These are phyloP conservation scores for Tremellales sp. DNA, from an alignment of 1,284 basidiomycete genomes.

Conservation along the genomic window DNA sequence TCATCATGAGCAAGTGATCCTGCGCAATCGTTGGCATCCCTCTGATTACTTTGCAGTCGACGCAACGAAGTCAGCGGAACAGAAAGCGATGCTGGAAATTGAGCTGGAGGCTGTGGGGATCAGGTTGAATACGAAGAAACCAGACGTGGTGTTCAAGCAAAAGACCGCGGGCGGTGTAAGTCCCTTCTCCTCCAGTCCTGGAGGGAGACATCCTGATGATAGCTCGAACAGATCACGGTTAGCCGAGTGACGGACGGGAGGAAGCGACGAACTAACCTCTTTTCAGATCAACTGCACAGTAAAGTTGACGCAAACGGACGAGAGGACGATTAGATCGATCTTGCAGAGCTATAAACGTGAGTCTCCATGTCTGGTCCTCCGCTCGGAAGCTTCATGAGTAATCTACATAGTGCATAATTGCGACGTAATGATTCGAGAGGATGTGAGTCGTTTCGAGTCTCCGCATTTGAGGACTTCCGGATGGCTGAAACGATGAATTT, in stretches of 20 bases:
- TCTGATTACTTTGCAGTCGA: conserved; percentile 58
- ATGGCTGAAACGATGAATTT: conserved; percentile 8
- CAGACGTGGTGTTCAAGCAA: conserved; percentile 68
- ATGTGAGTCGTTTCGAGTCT: conserved; percentile 56
- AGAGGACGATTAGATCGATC: conserved; percentile 89
- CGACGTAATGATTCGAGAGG: conserved; percentile 94
- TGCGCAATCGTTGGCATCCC: conserved; percentile 60
- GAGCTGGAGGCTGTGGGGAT: conserved; percentile 97
- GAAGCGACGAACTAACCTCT: conserved; percentile 12
- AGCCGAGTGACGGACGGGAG: conserved; percentile 11
- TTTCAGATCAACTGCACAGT: conserved; percentile 78
- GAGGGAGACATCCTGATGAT: neutral
- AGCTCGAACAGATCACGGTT: conserved; percentile 55
- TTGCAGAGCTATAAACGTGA: conserved; percentile 69
- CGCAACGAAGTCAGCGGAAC: conserved; percentile 93
- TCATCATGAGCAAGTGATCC: conserved; percentile 80
- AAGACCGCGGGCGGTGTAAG: conserved; percentile 86
- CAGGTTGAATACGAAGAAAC: conserved; percentile 80
- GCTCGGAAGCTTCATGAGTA: conserved; percentile 14
- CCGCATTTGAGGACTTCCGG: conserved; percentile 1
- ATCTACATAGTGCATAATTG: conserved; percentile 69
- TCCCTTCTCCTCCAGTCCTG: conserved; percentile 15
- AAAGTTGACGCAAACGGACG: conserved; percentile 90
- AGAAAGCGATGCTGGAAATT: conserved; percentile 78
- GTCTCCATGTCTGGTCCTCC: conserved; percentile 7